Conservation (phyloP, 441 rosid species). For the Arabidopsis hybrid region DNA sequence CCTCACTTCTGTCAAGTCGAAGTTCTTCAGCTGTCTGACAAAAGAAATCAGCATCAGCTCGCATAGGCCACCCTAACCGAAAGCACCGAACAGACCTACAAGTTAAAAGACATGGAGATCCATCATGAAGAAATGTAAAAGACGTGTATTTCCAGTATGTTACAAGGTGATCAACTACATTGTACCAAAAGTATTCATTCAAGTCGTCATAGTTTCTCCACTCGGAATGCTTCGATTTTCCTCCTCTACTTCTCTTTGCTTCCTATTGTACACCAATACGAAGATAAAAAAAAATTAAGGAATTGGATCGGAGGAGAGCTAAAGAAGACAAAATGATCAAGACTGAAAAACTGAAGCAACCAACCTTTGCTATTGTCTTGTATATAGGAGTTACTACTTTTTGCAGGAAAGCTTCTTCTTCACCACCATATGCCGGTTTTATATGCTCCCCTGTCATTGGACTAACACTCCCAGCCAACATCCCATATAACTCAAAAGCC, state of each 20-base stretch:
- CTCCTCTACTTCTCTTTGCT: slow-evolving; percentile 61
- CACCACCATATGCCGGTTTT: slow-evolving; percentile 68
- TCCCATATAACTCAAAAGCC: slow-evolving; percentile 46
- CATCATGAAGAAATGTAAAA: slow-evolving; percentile 2
- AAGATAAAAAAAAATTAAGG: neutral
- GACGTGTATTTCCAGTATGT: neutral
- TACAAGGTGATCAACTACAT: slow-evolving; percentile 18
- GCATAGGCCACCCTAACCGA: slow-evolving; percentile 73
- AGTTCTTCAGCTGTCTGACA: slow-evolving; percentile 38
- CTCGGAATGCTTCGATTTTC: slow-evolving; percentile 66
- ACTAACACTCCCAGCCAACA: slow-evolving; percentile 72
- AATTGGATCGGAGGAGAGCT: neutral
- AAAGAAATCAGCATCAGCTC: slow-evolving; percentile 66
- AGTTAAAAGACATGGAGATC: slow-evolving; percentile 8
- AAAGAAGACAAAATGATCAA: slow-evolving; percentile 11
- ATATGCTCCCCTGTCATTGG: slow-evolving; percentile 65
- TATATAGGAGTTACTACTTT: slow-evolving; percentile 68
- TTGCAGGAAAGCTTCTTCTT: slow-evolving; percentile 63
- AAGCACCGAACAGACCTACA: slow-evolving; percentile 66
- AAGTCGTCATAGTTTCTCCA: slow-evolving; percentile 76
- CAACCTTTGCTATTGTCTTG: slow-evolving; percentile 57
- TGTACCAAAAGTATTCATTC: slow-evolving; percentile 69
- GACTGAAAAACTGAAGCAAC: slow-evolving; percentile 24
- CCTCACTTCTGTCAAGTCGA: slow-evolving; percentile 45
- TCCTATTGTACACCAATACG: slow-evolving; percentile 47